phyloP scores from a whole-genome alignment of 2,329 filamentous ascomycete species.

The Coniochaeta sp. region DNA sequence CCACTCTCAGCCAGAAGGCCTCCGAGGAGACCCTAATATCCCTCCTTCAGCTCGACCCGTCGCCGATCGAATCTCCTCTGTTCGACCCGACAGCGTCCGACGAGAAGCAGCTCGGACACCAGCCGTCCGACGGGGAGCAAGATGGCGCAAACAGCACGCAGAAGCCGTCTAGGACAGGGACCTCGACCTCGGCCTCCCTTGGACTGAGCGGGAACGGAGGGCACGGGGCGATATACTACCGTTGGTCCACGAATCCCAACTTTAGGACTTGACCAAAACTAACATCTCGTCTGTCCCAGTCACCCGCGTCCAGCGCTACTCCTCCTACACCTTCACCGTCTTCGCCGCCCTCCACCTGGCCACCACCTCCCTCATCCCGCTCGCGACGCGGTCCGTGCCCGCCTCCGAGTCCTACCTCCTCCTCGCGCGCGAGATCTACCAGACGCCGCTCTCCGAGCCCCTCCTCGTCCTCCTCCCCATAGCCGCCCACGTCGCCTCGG shows the following conservation, averaged over 20 bases:
- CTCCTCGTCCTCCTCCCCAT: constrained; percentile 71
- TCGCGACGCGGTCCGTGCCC: constrained; percentile 63
- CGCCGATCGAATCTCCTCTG: constrained; percentile 59
- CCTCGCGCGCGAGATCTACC: constrained; percentile 86
- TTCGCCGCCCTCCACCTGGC: constrained; percentile 72
- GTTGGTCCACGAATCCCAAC: constrained; percentile 37
- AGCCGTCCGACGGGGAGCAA: constrained; percentile 29
- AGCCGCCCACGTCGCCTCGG: constrained; percentile 67
- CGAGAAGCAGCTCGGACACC: constrained; percentile 38
- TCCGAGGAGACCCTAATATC: constrained; percentile 26
- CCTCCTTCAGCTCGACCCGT: constrained; percentile 73
- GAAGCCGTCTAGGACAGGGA: constrained; percentile 29
- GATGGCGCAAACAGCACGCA: constrained; percentile 19
- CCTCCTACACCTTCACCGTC: constrained; percentile 73
- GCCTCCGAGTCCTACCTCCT: constrained; percentile 80
- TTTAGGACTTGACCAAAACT: constrained; percentile 7
- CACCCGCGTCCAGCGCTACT: constrained; percentile 75
- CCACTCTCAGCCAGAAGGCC: not conserved
- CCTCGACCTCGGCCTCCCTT: constrained; percentile 28
- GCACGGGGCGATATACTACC: constrained; percentile 69
- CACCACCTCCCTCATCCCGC: constrained; percentile 76
- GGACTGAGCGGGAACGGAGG: constrained; percentile 52
- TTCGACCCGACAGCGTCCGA: constrained; percentile 21
- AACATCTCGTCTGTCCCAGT: constrained; percentile 38
- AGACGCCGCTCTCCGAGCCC: constrained; percentile 73